A percentile compares a stretch with the other conserved stretches of the same genome.
phyloP scores from a whole-genome alignment of 164 flowering plant species.

The Vitis riparia region DNA sequence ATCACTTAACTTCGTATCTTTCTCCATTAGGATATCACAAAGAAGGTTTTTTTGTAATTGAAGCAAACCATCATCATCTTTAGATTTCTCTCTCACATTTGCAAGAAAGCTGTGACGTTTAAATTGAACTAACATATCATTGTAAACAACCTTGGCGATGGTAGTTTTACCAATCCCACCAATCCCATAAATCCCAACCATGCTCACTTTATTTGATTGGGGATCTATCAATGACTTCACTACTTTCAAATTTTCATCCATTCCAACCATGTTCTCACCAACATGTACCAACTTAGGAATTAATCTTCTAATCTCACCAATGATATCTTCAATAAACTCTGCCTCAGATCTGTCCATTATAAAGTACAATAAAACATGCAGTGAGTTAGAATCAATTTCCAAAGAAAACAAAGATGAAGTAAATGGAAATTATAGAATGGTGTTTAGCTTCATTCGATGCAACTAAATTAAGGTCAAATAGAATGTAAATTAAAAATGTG shows the following conservation, averaged over 20 bases:
- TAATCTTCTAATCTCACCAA: not conserved
- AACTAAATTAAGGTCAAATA: too few relatives aligned
- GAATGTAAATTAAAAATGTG: too few relatives aligned
- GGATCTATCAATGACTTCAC: not conserved
- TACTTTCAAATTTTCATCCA: not conserved
- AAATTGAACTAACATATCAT: not conserved
- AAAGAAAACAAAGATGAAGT: too few relatives aligned
- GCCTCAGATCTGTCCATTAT: not conserved
- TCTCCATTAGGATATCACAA: slow-evolving; percentile 2
- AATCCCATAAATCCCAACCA: slow-evolving; percentile 13
- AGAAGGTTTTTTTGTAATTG: slow-evolving; percentile 4
- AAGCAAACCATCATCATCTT: not conserved
- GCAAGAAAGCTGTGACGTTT: slow-evolving; percentile 9
- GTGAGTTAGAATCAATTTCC: too few relatives aligned
- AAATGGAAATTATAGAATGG: too few relatives aligned
- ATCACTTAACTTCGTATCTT: not conserved
- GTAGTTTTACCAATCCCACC: slow-evolving; percentile 29
- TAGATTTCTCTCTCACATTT: slow-evolving; percentile 10
- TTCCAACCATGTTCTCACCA: not conserved
- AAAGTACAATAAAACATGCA: too few relatives aligned
- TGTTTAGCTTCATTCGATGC: too few relatives aligned
- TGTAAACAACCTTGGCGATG: slow-evolving; percentile 20
- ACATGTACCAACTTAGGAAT: too few relatives aligned
- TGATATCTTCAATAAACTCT: not conserved
- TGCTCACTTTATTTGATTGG: not conserved